phyloP scores from a whole-genome alignment of 768 basidiomycete genomes.

The Leccinellum rugosiceps region DNA sequence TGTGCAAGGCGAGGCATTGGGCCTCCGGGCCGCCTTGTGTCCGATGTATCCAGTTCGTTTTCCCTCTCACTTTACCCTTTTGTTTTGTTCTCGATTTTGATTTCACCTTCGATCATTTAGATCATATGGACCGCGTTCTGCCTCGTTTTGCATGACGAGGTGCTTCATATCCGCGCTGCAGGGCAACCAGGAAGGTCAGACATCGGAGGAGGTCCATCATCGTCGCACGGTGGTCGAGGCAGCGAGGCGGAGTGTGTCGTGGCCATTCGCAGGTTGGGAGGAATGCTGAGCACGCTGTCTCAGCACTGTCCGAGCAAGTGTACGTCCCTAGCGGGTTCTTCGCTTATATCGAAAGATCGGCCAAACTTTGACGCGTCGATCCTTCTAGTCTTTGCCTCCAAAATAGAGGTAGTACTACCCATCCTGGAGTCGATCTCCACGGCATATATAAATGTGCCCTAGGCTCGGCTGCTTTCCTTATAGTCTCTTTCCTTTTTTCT shows the following conservation, averaged over 20 bases:
- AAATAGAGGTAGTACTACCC: constrained; percentile 25
- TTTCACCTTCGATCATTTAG: constrained; percentile 3
- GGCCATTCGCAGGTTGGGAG: constrained; percentile 17
- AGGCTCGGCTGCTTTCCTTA: background rate
- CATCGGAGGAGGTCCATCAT: background rate
- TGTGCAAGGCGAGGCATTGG: constrained; percentile 3
- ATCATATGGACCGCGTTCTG: constrained; percentile 23
- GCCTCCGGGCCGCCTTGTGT: constrained; percentile 1
- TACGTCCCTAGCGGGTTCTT: constrained; percentile 8
- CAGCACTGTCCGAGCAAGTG: constrained; percentile 16
- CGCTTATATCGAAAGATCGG: background rate
- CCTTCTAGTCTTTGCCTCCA: constrained; percentile 18
- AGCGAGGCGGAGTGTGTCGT: constrained; percentile 10
- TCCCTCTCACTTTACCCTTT: no score
- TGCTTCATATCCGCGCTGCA: constrained; percentile 16
- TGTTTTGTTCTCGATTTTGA: background rate
- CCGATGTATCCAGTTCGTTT: constrained; percentile 19
- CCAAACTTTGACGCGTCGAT: background rate
- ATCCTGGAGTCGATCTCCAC: constrained; percentile 19
- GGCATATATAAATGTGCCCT: background rate
- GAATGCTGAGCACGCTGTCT: constrained; percentile 15
- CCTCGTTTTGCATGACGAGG: constrained; percentile 21
- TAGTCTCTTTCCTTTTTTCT: background rate
- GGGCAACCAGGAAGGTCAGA: background rate
- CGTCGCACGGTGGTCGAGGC: background rate